Base-by-base conservation (phyloP, 176 grass and related monocot genomes). In the Oryza australiensis region DNA sequence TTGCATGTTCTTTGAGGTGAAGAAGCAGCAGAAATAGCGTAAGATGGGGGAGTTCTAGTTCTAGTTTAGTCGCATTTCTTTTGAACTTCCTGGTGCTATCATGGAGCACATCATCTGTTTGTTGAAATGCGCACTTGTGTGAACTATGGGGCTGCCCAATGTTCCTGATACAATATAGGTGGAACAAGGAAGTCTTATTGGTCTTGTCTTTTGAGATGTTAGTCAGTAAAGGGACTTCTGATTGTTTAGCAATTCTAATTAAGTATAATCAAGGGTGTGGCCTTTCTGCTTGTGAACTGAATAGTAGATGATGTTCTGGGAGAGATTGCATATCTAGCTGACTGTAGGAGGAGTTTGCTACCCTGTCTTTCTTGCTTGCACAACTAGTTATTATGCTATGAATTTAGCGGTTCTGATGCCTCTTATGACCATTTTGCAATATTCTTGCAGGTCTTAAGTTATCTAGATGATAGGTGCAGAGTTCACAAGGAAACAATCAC, bases 401-500 rank as follows among this genome's bases (percentile, higher is more conserved):
- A 37, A 33, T 73, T 45, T 78, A 24, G 32, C 0, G 62, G 11
- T 46, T 71, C 34, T 12, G 38, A 5, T 53, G 38, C 29, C 4
- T 59, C 78, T 76, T 73, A 72, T 68, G 3, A 7, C 30, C 24
- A 46, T 51, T 73, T 53, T 74, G 26, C 28, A 79, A 63, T 68
- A 3, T 32, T 77, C 16, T 70, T 75, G 70, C 88, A 94, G 92
- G 43, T 98, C 38, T 57, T 98, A 66, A 91, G 55, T 63, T 93
- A 88, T 87, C 82, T 98, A 66, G 93, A 94, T 63, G 90, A 93
- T 62, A 88, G 95, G 72, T 84, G 88, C 79, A 91, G 84, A 67
- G 92, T 93, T 70, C 95, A 98, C 63, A 91, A 89, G 75, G 90
- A 91, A 30, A 91, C 95, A 26, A 88, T 98, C 78, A 80, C 86